Percentiles rank a stretch among this genome's conserved stretches.
These are phyloP conservation scores for Hericium rajendrae DNA, from an alignment of 768 basidiomycete species.

Conservation along the genomic window DNA sequence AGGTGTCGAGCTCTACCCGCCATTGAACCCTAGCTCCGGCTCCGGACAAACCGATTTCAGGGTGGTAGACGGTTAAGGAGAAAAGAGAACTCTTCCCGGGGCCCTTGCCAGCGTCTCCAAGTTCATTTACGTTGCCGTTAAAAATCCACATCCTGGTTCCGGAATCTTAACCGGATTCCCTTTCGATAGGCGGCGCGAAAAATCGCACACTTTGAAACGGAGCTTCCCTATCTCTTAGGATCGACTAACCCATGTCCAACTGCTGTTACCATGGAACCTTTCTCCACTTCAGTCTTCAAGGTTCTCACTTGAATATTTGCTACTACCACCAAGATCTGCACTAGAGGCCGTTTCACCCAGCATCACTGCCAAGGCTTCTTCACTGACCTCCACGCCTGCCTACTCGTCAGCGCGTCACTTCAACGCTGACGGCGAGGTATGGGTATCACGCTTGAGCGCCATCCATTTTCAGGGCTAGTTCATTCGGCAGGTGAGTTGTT, in stretches of 20 bases:
- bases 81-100: too few relatives aligned
- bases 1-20: too few relatives aligned
- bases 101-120: too few relatives aligned
- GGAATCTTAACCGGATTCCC: too few relatives aligned
- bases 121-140: too few relatives aligned
- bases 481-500: slow-evolving; percentile 87
- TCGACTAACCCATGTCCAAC: slow-evolving; percentile 82
- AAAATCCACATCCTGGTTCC: too few relatives aligned
- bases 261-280: slow-evolving; percentile 83
- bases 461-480: slow-evolving; percentile 89
- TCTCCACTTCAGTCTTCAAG: slow-evolving; percentile 85
- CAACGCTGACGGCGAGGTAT: slow-evolving; percentile 72
- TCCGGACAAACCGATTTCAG: too few relatives aligned
- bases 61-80: too few relatives aligned
- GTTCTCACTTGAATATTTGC: slow-evolving; percentile 83
- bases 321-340: slow-evolving; percentile 86
- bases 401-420: slow-evolving; percentile 66
- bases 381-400: slow-evolving; percentile 71
- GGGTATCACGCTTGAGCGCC: slow-evolving; percentile 82
- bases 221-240: too few relatives aligned
- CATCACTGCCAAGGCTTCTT: slow-evolving; percentile 72
- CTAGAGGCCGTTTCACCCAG: slow-evolving; percentile 69
- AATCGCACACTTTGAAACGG: too few relatives aligned
- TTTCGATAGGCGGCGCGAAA: too few relatives aligned
- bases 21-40: too few relatives aligned